These are phyloP conservation scores for Solanum virginianum DNA, from an alignment of 257 asterid species.

Conservation along the genomic window DNA sequence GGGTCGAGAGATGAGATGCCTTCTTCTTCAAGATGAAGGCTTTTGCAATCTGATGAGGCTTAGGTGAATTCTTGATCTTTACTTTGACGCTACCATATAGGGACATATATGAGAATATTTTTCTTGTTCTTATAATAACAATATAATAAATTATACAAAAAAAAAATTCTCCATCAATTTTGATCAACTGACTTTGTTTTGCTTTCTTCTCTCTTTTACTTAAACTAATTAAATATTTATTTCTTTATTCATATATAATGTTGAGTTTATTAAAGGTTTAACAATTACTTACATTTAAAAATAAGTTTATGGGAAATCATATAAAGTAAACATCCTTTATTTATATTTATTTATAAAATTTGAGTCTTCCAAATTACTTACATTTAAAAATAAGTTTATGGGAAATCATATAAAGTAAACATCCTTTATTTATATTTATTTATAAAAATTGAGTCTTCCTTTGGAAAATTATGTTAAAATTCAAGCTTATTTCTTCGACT, in stretches of 20 bases:
- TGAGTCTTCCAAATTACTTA: too few species aligned
- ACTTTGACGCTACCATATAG: background rate
- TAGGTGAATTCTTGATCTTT: background rate
- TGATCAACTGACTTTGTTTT: background rate
- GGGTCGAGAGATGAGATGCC: background rate
- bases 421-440: too few species aligned
- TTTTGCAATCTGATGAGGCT: too few species aligned
- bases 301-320: background rate
- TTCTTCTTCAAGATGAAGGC: background rate
- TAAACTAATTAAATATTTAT: too few species aligned
- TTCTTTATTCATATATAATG: background rate
- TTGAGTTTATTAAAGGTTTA: too few species aligned
- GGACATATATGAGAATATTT: background rate
- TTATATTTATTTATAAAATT: background rate
- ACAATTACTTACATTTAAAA: too few species aligned
- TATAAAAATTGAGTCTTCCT: background rate
- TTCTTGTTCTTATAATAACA: too few species aligned
- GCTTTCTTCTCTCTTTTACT: too few species aligned
- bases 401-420: too few species aligned
- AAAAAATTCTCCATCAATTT: background rate
- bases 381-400: too few species aligned
- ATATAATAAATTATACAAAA: too few species aligned
- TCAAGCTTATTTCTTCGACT: background rate
- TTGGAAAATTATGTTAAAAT: background rate
- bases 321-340: background rate